phyloP scores from a whole-genome alignment of 1,284 basidiomycete species.

The Acaromyces ingoldii region DNA sequence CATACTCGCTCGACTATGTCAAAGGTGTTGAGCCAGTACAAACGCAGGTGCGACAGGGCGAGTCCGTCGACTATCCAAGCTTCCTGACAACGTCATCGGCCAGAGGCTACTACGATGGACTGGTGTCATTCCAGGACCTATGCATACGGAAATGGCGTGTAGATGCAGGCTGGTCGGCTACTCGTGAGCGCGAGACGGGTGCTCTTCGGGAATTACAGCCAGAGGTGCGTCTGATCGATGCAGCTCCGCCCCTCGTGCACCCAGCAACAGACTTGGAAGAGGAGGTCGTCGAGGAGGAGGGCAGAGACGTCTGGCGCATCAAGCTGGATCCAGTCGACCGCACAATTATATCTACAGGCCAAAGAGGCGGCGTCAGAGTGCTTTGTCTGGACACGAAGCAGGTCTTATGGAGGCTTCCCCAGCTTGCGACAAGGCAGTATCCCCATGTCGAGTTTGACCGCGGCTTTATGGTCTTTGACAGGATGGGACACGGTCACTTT shows the following conservation, averaged over 20 bases:
- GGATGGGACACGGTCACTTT: conserved; percentile 23
- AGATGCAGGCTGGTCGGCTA: conserved; percentile 15
- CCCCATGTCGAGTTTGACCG: conserved; percentile 39
- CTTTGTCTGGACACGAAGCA: conserved; percentile 16
- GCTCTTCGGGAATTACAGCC: neutral
- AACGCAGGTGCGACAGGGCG: no score
- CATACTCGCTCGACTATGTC: no score
- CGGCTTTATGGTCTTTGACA: conserved; percentile 40
- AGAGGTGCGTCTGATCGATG: neutral
- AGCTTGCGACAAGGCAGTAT: conserved; percentile 15
- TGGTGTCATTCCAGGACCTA: conserved; percentile 14
- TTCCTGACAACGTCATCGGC: conserved; percentile 10
- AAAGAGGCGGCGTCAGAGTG: conserved; percentile 12
- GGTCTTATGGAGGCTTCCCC: conserved; percentile 26
- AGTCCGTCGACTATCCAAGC: no score
- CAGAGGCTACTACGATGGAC: conserved; percentile 16
- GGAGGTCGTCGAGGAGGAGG: neutral
- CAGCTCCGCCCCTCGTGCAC: neutral
- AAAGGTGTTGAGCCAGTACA: no score
- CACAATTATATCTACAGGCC: conserved; percentile 25
- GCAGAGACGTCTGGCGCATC: conserved; percentile 30
- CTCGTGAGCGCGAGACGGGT: neutral
- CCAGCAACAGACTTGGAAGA: neutral
- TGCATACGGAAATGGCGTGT: conserved; percentile 22
- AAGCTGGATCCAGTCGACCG: conserved; percentile 36